Evolutionary conservation across 768 basidiomycete species (phyloP).

Genomic region (Lentinula edodes): DNA sequence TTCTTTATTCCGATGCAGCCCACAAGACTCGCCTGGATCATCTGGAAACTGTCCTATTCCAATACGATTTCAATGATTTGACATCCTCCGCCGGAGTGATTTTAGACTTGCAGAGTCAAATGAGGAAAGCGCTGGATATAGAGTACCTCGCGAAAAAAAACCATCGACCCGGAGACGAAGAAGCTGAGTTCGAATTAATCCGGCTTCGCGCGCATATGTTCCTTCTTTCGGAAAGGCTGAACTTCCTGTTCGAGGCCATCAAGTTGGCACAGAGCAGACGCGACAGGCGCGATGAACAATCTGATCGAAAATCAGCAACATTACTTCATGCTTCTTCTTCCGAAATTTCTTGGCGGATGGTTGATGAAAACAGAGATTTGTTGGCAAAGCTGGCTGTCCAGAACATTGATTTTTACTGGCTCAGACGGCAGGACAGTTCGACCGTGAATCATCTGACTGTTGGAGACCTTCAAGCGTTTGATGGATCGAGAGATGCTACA

Average conservation of each 20-base stretch:
- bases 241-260: constrained; percentile 81
- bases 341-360: constrained; percentile 90
- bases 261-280: constrained; percentile 76
- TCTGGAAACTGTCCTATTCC: constrained; percentile 77
- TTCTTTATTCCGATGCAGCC: constrained; percentile 86
- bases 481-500: constrained; percentile 73
- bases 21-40: constrained; percentile 75
- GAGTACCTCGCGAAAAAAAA: constrained; percentile 34
- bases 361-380: constrained; percentile 65
- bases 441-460: constrained; percentile 73
- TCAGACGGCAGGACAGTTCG: constrained; percentile 84
- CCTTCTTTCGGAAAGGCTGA: constrained; percentile 71
- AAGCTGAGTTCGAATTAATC: constrained; percentile 49
- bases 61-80: constrained; percentile 84
- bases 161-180: constrained; percentile 34
- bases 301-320: constrained; percentile 75
- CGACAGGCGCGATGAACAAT: constrained; percentile 55
- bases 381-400: constrained; percentile 84
- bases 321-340: constrained; percentile 76
- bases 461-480: constrained; percentile 77
- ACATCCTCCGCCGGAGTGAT: constrained; percentile 57
- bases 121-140: constrained; percentile 60
- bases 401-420: constrained; percentile 74
- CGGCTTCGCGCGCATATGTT: constrained; percentile 58
- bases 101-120: constrained; percentile 62